Conservation (phyloP, 2,329 filamentous ascomycete species). For the Chaetomiaceae sp. region DNA sequence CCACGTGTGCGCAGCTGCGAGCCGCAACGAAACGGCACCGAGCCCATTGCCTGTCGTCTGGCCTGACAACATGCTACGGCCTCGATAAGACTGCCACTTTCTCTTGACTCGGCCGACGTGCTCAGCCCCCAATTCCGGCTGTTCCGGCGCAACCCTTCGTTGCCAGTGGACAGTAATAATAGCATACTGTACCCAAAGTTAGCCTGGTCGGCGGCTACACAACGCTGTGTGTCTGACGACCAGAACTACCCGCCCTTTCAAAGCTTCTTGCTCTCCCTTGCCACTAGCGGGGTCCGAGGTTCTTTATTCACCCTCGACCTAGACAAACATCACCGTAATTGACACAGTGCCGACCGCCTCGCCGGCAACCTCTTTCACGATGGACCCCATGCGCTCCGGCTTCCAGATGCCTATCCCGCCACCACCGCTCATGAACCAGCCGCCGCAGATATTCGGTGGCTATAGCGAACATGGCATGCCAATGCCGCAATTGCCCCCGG, state of each 20-base stretch:
- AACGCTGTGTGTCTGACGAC: slow-evolving; percentile 5
- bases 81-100: slow-evolving; percentile 5
- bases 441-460: slow-evolving; percentile 62
- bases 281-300: background rate
- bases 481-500: slow-evolving; percentile 48
- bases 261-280: background rate
- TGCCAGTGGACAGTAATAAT: slow-evolving; percentile 19
- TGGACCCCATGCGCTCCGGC: slow-evolving; percentile 45
- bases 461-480: slow-evolving; percentile 56
- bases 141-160: slow-evolving; percentile 11
- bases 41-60: background rate
- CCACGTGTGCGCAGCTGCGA: slow-evolving; percentile 1
- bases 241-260: background rate
- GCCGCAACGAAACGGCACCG: slow-evolving; percentile 2
- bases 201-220: slow-evolving; percentile 13
- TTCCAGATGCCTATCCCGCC: slow-evolving; percentile 54
- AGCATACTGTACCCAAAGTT: too few species aligned
- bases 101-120: slow-evolving; percentile 1
- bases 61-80: slow-evolving; percentile 4
- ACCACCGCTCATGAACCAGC: slow-evolving; percentile 58
- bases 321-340: background rate
- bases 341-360: slow-evolving; percentile 1
- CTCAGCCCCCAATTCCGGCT: slow-evolving; percentile 16
- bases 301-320: background rate
- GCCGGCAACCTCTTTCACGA: slow-evolving; percentile 22